Base-by-base conservation (phyloP, 441 rosid species). In the Lagerstroemia fauriei region DNA sequence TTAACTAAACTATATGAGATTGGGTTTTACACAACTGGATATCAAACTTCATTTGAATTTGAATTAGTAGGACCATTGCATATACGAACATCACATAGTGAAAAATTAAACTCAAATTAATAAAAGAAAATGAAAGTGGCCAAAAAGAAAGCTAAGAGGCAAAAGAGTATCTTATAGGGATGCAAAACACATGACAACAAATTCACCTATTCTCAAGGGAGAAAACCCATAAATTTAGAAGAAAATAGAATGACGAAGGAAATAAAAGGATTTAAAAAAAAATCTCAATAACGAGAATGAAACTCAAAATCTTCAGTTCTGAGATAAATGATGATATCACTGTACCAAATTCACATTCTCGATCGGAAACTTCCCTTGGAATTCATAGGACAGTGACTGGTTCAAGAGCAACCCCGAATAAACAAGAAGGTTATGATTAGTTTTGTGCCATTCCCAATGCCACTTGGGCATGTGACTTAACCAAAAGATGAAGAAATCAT, bases 381-480 rank as follows among this genome's bases (percentile, higher is more conserved):
- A 63, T 31, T 24, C 69, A 24, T 63, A 63, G 69, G 31, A 69
- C 32, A 31, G 32, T 69, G 46, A 16, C 18, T 27, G 10, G 29
- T 61, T 61, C 12, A 61, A 61, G 73, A 65, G 73, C 78, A 27
- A 27, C 25, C 38, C 20, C 38, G 47, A 80, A 50, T 32, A 57
- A 80, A 80, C 66, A 75, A 46, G 51, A 75, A 61, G 47, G 18
- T 50, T 66, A 25, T 80, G 84, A 70, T 85, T 85, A 84, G 83
- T 75, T 87, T 50, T 81, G 86, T 89, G 86, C 41, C 88, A 89
- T 91, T 94, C 95, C 95, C 98, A 87, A 94, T 88, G 94, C 90
- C 91, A 91, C 89, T 85, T 81, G 83, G 85, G 83, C 86, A 85
- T 77, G 85, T 85, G 85, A 56, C 50, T 78, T 75, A 77, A 80